Evolutionary conservation across 176 grass and related monocot genomes (phyloP), one percentile per base, ranked within the genome.

Genomic region (Oryza nivara): DNA sequence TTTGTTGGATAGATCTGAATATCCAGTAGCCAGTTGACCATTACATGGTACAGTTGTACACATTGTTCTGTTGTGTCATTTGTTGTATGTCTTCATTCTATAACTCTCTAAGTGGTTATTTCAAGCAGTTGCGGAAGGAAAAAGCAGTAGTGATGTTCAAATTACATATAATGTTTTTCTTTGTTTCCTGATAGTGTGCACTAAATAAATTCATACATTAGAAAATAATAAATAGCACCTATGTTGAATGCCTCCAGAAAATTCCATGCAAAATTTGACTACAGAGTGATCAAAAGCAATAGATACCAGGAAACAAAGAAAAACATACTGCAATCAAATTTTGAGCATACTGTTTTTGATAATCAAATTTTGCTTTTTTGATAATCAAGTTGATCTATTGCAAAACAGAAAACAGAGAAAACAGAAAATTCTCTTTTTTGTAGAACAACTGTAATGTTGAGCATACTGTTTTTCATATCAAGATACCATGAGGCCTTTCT

Each of bases 401-500:
- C 26, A 26, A 26, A 26, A 26, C 26, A 26, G 26, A 26, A 26
- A 26, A 26, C 26, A 26, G 26, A 26, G 26, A 26, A 26, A 26
- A 26, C 26, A 26, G 26, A 26, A 26, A 26, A 26, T 26, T 26
- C 26, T 26, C 26, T 26, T 26, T 26, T 26, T 26, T 26, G 26
- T 26, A 26, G 26, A 26, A 26, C 26, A 26, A 26, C 26, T 26
- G 26, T 26, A 26, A 26, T 26, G 26, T 38, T 22, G 3, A 56
- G 40, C 9, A 72, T 54, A 75, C 43, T 61, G 13, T 69, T 63
- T 26, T 85, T 75, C 67, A 49, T 69, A 40, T 58, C 41, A 60
- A 71, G 34, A 35, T 72, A 46, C 22, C 71, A 46, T 5, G 3
- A 34, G 15, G 12, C 4, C 66, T 60, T 76, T 89, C 22, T 30